Percentiles rank a stretch among this genome's conserved stretches.
Conservation (phyloP, 768 basidiomycete species). For the Boletus reticulatus region DNA sequence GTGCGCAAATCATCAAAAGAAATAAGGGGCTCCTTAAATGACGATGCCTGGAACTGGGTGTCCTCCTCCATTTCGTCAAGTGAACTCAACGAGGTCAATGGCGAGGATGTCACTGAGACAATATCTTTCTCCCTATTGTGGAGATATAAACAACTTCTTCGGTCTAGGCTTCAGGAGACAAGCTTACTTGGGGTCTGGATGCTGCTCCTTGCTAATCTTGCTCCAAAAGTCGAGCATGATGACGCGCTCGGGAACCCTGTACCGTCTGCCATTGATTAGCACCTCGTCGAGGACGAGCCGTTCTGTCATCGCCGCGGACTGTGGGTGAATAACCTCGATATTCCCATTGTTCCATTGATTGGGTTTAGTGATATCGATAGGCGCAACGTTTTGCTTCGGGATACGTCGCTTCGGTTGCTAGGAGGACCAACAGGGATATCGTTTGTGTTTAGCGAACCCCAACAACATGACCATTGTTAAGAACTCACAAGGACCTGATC, state of each 20-base stretch:
- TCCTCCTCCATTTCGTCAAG: conserved; percentile 55
- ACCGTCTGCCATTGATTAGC: conserved; percentile 83
- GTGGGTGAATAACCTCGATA: conserved; percentile 79
- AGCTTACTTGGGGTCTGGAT: conserved; percentile 42
- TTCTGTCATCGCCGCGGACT: conserved; percentile 43
- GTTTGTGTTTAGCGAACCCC: background rate
- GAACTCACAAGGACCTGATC: conserved; percentile 75
- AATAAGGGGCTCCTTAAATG: conserved; percentile 25
- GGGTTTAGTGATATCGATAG: conserved; percentile 74
- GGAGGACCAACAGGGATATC: conserved; percentile 10
- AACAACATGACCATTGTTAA: background rate
- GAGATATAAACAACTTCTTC: background rate
- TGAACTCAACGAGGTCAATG: conserved; percentile 71
- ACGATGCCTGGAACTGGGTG: conserved; percentile 22
- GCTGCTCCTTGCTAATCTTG: conserved; percentile 55
- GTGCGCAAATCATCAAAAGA: conserved; percentile 52
- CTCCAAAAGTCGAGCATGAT: conserved; percentile 97
- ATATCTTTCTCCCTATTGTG: conserved; percentile 18
- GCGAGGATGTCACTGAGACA: conserved; percentile 63
- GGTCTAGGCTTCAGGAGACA: background rate
- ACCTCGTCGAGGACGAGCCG: conserved; percentile 76
- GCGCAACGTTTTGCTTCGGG: conserved; percentile 62
- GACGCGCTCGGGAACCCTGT: conserved; percentile 88
- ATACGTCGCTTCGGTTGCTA: conserved; percentile 81
- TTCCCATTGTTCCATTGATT: conserved; percentile 88